Conservation (phyloP, 139 green algal genomes). For the Edaphochlamys debaryana region DNA sequence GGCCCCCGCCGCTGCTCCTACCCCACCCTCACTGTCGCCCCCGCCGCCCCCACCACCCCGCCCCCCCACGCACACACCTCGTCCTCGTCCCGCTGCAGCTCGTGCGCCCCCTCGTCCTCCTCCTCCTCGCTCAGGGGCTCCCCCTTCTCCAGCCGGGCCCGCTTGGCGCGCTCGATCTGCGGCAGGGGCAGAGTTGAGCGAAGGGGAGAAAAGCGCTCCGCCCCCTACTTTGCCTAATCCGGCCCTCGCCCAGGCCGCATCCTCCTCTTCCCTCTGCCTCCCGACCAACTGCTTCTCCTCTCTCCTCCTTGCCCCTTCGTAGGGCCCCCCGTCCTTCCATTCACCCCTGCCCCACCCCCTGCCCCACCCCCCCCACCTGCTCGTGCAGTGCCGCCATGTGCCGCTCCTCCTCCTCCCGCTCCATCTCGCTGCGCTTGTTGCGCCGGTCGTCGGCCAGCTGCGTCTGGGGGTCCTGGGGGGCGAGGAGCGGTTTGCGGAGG, state of each 20-base stretch:
- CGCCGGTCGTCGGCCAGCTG: conserved; percentile 52
- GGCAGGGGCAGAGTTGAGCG: no score
- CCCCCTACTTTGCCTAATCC: no score
- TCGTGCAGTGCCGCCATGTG: conserved; percentile 48
- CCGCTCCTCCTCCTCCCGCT: conserved; percentile 60
- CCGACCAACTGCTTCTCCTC: no score
- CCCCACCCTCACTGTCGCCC: no score
- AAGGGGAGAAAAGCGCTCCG: no score
- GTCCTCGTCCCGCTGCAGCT: conserved; percentile 45
- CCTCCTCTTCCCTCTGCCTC: neutral
- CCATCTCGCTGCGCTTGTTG: conserved; percentile 48
- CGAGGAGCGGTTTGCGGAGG: no score
- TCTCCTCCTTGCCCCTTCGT: no score
- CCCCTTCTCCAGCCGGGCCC: conserved; percentile 48
- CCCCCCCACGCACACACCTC: conserved; percentile 48
- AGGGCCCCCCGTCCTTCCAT: no score
- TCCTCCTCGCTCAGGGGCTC: conserved; percentile 34
- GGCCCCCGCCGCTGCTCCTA: no score
- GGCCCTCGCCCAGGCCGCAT: conserved; percentile 25
- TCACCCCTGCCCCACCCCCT: no score
- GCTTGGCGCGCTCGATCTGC: conserved; percentile 63
- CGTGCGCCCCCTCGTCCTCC: conserved; percentile 53
- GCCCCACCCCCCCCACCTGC: conserved; percentile 52
- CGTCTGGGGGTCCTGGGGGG: conserved; percentile 35
- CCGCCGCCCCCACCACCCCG: conserved; percentile 20